phyloP scores from a whole-genome alignment of 176 grass and related monocot genomes.

The Eragrostis curvula region DNA sequence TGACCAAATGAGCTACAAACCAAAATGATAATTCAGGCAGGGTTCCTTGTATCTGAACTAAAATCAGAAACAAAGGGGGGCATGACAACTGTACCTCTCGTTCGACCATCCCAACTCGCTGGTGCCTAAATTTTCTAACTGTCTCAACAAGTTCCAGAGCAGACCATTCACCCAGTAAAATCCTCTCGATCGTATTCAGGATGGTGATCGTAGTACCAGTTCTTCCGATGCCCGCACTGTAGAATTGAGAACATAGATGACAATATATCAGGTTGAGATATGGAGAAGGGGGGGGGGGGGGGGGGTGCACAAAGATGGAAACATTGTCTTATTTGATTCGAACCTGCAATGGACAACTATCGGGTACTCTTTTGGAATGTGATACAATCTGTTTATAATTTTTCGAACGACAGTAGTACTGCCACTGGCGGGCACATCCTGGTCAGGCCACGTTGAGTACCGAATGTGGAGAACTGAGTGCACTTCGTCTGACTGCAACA shows the following conservation, averaged over 20 bases:
- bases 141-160: slow-evolving; percentile 62
- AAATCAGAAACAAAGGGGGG: background rate
- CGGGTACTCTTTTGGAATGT: slow-evolving; percentile 48
- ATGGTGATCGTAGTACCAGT: slow-evolving; percentile 73
- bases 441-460: slow-evolving; percentile 77
- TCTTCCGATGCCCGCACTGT: slow-evolving; percentile 87
- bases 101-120: slow-evolving; percentile 68
- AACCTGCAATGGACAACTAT: slow-evolving; percentile 93
- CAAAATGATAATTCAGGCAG: too few relatives aligned
- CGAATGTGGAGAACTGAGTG: slow-evolving; percentile 71
- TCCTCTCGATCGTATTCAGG: slow-evolving; percentile 75
- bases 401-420: slow-evolving; percentile 43
- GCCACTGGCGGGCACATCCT: slow-evolving; percentile 60
- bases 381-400: slow-evolving; percentile 59
- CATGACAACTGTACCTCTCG: slow-evolving; percentile 44
- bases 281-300: too few relatives aligned
- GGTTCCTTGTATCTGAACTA: too few relatives aligned
- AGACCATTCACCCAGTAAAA: slow-evolving; percentile 67
- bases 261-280: background rate
- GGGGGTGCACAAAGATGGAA: too few relatives aligned
- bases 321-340: slow-evolving; percentile 13
- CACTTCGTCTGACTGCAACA: slow-evolving; percentile 40
- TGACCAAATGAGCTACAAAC: too few relatives aligned
- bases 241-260: slow-evolving; percentile 16
- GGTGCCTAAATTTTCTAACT: slow-evolving; percentile 63